Evolutionary conservation across 2,329 filamentous ascomycete genomes (phyloP), one percentile per base, ranked within the genome.

Genomic region (Microcyclosporella mali): DNA sequence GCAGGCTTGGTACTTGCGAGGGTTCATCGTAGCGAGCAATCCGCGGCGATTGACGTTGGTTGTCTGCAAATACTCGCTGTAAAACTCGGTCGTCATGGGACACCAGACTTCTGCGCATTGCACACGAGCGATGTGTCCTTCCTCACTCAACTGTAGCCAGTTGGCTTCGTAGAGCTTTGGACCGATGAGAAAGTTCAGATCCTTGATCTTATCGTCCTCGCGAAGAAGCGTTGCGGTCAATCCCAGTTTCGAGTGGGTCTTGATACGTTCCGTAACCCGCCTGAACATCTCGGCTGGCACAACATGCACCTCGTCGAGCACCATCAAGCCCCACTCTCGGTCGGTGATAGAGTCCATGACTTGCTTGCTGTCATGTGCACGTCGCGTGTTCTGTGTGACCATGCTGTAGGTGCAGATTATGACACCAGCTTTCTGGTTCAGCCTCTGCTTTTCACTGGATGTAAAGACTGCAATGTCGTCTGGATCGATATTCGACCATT

Each of bases 51-150:
- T 73, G 12, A 79, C 79, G 10, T 80, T 81, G 4, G 64, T 64
- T 6, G 69, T 78, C 41, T 78, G 74, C 46, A 97, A 77, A 67
- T 97, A 98, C 63, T 97, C 88, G 14, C 88, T 84, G 65, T 95
- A 97, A 63, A 98, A 98, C 56, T 98, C 92, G 0, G 89, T 92
- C 0, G 92, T 94, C 92, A 98, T 98, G 2, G 90, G 88, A 61
- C 92, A 98, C 92, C 92, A 98, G 6, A 98, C 92, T 66, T 98
- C 92, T 11, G 92, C 92, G 65, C 92, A 98, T 65, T 98, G 92
- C 2, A 98, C 92, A 55, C 88, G 84, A 28, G 92, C 92, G 63
- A 98, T 98, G 61, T 95, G 89, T 1, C 92, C 92, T 66, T 95
- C 88, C 59, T 95, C 87, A 1, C 90, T 92, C 31, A 98, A 77